Percentiles rank a stretch among this genome's conserved stretches.
phyloP scores from a whole-genome alignment of 1,139 yeast genomes.

The Keqinozyma sinolaborantium region DNA sequence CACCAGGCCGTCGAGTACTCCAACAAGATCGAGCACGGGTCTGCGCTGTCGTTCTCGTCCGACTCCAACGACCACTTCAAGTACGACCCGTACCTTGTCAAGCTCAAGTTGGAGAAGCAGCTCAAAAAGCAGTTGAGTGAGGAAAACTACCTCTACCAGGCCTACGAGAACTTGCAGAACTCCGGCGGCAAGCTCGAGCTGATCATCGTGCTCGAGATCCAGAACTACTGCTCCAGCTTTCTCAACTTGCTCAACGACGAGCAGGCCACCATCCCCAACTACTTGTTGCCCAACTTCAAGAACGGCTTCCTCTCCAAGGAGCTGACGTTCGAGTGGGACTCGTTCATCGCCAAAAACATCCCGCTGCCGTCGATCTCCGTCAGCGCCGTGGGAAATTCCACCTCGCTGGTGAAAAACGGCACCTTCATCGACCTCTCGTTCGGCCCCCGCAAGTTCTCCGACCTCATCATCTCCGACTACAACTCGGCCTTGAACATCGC shows the following conservation, averaged over 20 bases:
- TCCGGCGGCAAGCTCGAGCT: conserved; percentile 89
- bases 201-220: conserved; percentile 83
- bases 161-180: conserved; percentile 79
- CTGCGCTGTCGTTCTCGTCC: conserved; percentile 12
- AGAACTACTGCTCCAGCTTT: conserved; percentile 71
- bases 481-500: conserved; percentile 68
- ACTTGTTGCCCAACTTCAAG: conserved; percentile 63
- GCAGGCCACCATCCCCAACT: conserved; percentile 63
- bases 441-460: conserved; percentile 64
- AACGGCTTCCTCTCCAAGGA: conserved; percentile 76
- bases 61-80: conserved; percentile 23
- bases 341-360: conserved; percentile 68
- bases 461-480: conserved; percentile 63
- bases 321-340: conserved; percentile 85
- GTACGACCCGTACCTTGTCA: conserved; percentile 80
- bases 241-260: conserved; percentile 67
- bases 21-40: conserved; percentile 28
- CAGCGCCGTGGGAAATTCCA: conserved; percentile 27
- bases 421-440: conserved; percentile 75
- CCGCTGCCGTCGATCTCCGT: conserved; percentile 30
- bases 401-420: conserved; percentile 26
- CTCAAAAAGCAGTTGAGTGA: conserved; percentile 74
- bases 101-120: conserved; percentile 69
- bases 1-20: conserved; percentile 37
- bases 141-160: conserved; percentile 84